These are phyloP conservation scores for Silene latifolia DNA, from an alignment of 148 eudicot species.

Conservation along the genomic window DNA sequence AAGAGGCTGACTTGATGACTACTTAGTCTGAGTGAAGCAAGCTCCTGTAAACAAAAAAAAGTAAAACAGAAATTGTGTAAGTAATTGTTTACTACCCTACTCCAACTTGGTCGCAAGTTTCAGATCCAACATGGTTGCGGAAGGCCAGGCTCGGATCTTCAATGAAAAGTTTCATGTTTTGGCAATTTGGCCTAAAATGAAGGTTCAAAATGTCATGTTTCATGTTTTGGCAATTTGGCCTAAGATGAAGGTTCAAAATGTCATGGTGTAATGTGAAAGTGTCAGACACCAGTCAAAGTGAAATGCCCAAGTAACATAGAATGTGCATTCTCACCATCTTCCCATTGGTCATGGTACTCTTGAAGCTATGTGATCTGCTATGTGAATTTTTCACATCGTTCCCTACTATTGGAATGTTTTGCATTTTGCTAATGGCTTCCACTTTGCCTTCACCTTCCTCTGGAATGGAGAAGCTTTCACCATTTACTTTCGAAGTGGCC, in stretches of 20 bases:
- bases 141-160: not conserved
- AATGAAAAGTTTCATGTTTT: not conserved
- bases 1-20: constrained; percentile 83
- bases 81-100: not conserved
- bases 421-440: constrained; percentile 20
- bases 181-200: not conserved
- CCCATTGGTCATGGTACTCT: constrained; percentile 49
- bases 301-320: not conserved
- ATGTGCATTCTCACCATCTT: constrained; percentile 42
- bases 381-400: constrained; percentile 29
- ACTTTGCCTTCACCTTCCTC: constrained; percentile 36
- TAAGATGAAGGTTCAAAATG: not conserved
- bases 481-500: constrained; percentile 21
- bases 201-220: not conserved
- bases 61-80: not conserved
- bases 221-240: not conserved
- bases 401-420: constrained; percentile 29
- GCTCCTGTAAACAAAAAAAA: constrained; percentile 41
- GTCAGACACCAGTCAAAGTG: not conserved
- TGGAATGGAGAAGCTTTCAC: constrained; percentile 36
- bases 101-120: not conserved
- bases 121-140: not conserved
- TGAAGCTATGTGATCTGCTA: constrained; percentile 48
- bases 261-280: not conserved
- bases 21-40: constrained; percentile 65